A percentile compares a stretch with the other conserved stretches of the same genome.
Evolutionary conservation across 2,329 filamentous ascomycete species (phyloP).

Genomic region (Diaporthe caulivora): DNA sequence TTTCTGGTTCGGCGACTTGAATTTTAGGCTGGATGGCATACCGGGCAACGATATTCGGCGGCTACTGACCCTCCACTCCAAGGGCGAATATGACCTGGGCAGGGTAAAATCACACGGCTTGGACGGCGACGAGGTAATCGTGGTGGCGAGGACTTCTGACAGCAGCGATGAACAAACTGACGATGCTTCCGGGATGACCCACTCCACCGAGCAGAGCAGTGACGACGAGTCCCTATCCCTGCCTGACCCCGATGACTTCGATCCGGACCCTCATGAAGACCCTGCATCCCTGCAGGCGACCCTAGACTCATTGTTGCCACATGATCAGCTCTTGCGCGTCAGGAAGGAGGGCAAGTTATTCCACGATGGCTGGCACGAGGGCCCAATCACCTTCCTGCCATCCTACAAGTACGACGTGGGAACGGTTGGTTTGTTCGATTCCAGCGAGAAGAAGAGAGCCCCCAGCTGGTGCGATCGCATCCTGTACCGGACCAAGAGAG

Average conservation of each 20-base stretch:
- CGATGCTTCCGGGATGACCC: conserved; percentile 48
- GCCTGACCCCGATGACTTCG: conserved; percentile 75
- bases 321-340: conserved; percentile 85
- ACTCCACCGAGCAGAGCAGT: conserved; percentile 46
- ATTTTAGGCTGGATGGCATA: conserved; percentile 90
- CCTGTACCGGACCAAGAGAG: conserved; percentile 81
- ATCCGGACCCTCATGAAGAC: conserved; percentile 78
- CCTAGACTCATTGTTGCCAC: conserved; percentile 85
- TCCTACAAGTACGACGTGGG: conserved; percentile 99
- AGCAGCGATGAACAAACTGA: conserved; percentile 62
- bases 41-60: conserved; percentile 91
- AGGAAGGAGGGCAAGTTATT: conserved; percentile 85
- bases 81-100: conserved; percentile 78
- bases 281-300: conserved; percentile 91
- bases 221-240: conserved; percentile 58
- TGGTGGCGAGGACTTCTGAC: conserved; percentile 57
- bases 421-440: conserved; percentile 92
- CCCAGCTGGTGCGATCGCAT: conserved; percentile 99
- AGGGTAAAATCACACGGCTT: conserved; percentile 54
- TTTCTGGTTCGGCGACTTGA: conserved; percentile 97
- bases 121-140: conserved; percentile 62
- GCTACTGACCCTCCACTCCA: conserved; percentile 84
- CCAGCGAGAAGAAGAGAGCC: conserved; percentile 91
- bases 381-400: conserved; percentile 86
- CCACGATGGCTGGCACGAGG: conserved; percentile 93